phyloP scores from a whole-genome alignment of 176 grass and related monocot genomes.

The Cymbopogon citratus region DNA sequence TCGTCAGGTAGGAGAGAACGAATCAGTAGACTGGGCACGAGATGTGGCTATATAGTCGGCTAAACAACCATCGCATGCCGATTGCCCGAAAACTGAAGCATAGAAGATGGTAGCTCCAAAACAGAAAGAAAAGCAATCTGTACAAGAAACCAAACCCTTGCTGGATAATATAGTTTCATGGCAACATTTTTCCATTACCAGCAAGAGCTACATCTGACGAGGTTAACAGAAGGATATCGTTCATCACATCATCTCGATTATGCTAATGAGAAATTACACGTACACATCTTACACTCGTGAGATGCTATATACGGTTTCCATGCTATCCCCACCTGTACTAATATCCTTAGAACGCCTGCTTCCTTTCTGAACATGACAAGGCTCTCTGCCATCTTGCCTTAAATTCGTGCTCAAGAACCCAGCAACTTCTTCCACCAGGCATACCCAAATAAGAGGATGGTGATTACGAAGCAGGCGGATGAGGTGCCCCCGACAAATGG shows the following conservation, averaged over 20 bases:
- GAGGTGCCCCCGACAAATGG: not conserved
- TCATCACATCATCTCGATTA: not conserved
- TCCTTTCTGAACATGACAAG: not conserved
- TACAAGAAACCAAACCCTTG: not conserved
- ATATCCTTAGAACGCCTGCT: not conserved
- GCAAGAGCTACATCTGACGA: not conserved
- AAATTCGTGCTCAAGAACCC: conserved; percentile 43
- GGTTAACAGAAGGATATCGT: not conserved
- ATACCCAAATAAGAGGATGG: conserved; percentile 26
- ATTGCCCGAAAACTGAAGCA: not conserved
- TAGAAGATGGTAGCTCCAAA: not conserved
- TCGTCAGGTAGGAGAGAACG: not conserved
- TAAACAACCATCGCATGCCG: not conserved
- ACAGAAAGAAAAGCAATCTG: not conserved
- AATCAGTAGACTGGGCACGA: not conserved
- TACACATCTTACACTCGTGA: conserved; percentile 21
- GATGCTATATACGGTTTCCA: not conserved
- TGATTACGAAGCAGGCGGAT: not conserved
- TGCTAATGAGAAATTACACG: conserved; percentile 6
- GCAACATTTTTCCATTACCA: not conserved
- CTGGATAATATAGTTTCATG: not conserved
- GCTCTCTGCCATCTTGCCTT: not conserved
- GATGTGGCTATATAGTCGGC: not conserved
- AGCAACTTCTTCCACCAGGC: conserved; percentile 67
- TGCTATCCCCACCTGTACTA: not conserved